phyloP scores from a whole-genome alignment of 495 filamentous ascomycete species.

The Barbatosphaeria neglecta region DNA sequence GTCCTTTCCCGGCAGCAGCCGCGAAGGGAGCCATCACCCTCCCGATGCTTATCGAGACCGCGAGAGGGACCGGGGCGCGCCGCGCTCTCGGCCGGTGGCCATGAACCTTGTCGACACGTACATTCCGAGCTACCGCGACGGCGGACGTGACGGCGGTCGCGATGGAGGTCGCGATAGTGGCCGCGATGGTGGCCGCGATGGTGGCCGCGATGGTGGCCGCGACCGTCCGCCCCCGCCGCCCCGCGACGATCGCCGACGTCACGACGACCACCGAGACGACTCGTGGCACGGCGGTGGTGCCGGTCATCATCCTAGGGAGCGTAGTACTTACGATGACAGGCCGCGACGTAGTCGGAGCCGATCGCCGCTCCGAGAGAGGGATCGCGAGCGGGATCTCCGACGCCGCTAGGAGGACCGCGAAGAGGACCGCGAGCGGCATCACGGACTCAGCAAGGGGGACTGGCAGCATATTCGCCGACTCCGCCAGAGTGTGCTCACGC shows the following conservation, averaged over 20 bases:
- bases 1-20: conserved; percentile 16
- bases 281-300: conserved; percentile 8
- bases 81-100: conserved; percentile 14
- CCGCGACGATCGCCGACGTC: conserved; percentile 35
- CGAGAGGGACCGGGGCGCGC: conserved; percentile 19
- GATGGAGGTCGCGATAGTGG: not conserved
- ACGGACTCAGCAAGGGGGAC: too few species aligned
- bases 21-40: too few species aligned
- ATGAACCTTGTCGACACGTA: conserved; percentile 43
- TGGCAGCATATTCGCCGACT: too few species aligned
- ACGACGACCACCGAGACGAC: conserved; percentile 33
- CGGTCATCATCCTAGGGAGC: conserved; percentile 22
- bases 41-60: conserved; percentile 29
- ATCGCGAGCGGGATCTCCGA: conserved; percentile 26
- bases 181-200: not conserved
- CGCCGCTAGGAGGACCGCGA: conserved; percentile 31
- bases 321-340: conserved; percentile 33
- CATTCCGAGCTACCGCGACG: conserved; percentile 40
- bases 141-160: conserved; percentile 3
- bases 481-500: too few species aligned
- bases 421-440: conserved; percentile 11
- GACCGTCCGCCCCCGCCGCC: conserved; percentile 17
- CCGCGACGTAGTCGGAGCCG: conserved; percentile 35
- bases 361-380: conserved; percentile 29
- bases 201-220: conserved; percentile 15